Base-by-base conservation (phyloP, 805 yeast species). In the Candida ortonii region DNA sequence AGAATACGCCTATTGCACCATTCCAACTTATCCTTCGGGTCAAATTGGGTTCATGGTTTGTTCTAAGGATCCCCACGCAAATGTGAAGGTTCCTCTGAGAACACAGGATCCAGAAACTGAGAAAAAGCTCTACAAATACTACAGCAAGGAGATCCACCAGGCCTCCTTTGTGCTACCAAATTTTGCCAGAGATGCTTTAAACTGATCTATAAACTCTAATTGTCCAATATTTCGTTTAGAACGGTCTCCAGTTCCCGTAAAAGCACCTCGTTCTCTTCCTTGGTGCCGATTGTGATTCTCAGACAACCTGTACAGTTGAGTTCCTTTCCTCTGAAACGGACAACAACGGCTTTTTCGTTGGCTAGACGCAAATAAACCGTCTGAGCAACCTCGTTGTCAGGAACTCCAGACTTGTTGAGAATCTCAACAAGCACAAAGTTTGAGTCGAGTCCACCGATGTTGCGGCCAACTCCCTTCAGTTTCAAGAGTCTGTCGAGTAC, bases 31-130 rank as follows among this genome's bases (percentile, higher is more conserved):
- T 58, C 96, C 98, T 46, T 80, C 96, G 13, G 98, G 98, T 46
- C 94, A 88, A 62, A 83, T 90, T 55, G 98, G 97, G n/a, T 86
- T 93, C 67, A 86, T 90, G 96, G 89, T 90, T 41, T 89, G 97
- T 63, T 74, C 82, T 44, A 90, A 88, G 69, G 83, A 84, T 56
- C 58, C 74, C 11, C 50, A 62, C 16, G 78, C 80, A 31, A 68
- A 81, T 44, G 83, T 90, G 39, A 70, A 65, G 52, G 68, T 62
- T 46, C 96, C 97, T 30, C 47, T 75, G 43, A 78, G 96, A 62
- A 67, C 70, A 20, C 64, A 84, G 61, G 59, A 76, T 34, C 73
- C 68, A 28, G 80, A 72, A 39, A 73, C 76, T 44, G 95, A 84
- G 57, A 63, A 57, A 16, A 67, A 77, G 60, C 59, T 82, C 53